Conservation (phyloP, 2,329 filamentous ascomycete species). For the Coniochaeta sp. region DNA sequence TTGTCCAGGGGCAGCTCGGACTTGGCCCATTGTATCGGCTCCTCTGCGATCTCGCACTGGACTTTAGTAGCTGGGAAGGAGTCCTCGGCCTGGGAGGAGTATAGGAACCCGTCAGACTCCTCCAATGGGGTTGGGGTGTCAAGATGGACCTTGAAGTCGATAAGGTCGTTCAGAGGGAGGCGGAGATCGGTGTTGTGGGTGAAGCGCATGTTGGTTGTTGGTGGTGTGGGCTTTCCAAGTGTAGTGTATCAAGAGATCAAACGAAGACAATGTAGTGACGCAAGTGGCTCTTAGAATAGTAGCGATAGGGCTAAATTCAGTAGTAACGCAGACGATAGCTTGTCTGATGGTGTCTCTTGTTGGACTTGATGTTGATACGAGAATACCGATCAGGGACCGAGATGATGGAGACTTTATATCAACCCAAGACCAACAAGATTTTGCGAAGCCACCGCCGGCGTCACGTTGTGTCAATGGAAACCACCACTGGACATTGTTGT, state of each 20-base stretch:
- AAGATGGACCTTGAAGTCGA: not conserved
- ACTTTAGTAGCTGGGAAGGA: not conserved
- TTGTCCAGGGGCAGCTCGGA: not conserved
- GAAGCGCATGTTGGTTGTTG: not conserved
- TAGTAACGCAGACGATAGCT: not conserved
- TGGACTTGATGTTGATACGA: not conserved
- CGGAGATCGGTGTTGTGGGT: not conserved
- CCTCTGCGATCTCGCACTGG: not conserved
- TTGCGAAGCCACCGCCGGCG: not conserved
- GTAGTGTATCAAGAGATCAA: too few relatives aligned
- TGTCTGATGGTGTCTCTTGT: not conserved
- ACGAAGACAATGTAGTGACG: too few relatives aligned
- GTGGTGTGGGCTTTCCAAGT: too few relatives aligned
- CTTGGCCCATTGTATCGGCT: not conserved
- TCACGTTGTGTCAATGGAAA: not conserved
- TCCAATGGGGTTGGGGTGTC: not conserved
- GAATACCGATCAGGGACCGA: not conserved
- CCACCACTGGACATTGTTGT: not conserved
- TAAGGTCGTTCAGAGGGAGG: not conserved
- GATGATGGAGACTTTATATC: not conserved
- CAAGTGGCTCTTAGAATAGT: too few relatives aligned
- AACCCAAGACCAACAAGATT: not conserved
- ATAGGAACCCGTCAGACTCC: not conserved
- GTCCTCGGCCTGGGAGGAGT: not conserved
- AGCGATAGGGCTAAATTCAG: not conserved